These are phyloP conservation scores for Xylariales sp. DNA, from an alignment of 2,329 filamentous ascomycete genomes.

Conservation along the genomic window DNA sequence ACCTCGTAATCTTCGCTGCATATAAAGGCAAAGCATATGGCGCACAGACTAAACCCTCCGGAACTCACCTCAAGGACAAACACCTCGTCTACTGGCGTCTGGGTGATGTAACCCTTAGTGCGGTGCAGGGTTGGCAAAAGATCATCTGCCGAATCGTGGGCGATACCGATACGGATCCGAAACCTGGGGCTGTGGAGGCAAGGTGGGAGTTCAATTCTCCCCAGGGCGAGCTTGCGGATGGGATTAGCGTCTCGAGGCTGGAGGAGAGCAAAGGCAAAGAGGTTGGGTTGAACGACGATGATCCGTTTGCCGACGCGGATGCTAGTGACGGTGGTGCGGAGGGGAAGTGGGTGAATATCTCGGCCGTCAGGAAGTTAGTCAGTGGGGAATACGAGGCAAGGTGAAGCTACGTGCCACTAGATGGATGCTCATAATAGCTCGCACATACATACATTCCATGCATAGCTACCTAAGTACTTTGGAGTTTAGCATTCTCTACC, in stretches of 20 bases:
- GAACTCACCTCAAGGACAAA: slow-evolving; percentile 74
- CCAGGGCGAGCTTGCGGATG: slow-evolving; percentile 35
- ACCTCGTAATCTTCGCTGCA: slow-evolving; percentile 68
- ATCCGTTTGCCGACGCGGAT: slow-evolving; percentile 66
- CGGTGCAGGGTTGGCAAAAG: slow-evolving; percentile 62
- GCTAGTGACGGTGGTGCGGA: slow-evolving; percentile 19
- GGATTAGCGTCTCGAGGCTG: slow-evolving; percentile 59
- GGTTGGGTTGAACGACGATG: slow-evolving; percentile 39
- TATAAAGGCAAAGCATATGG: slow-evolving; percentile 64
- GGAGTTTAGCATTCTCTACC: no score
- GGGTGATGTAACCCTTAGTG: slow-evolving; percentile 64
- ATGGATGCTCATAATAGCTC: background rate
- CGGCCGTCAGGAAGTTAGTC: slow-evolving; percentile 61
- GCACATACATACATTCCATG: no score
- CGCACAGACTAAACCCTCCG: slow-evolving; percentile 73
- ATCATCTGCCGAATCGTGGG: slow-evolving; percentile 76
- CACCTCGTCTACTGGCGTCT: slow-evolving; percentile 77
- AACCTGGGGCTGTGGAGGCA: slow-evolving; percentile 74
- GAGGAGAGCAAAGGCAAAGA: slow-evolving; percentile 51
- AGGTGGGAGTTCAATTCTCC: slow-evolving; percentile 62
- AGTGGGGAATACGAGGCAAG: slow-evolving; percentile 70
- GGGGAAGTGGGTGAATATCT: slow-evolving; percentile 61
- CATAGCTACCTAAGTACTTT: no score
- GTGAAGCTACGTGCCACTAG: slow-evolving; percentile 11
- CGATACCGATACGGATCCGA: slow-evolving; percentile 65